Base-by-base conservation (phyloP, 495 filamentous ascomycete genomes). In the Aspergillus saccharolyticus region DNA sequence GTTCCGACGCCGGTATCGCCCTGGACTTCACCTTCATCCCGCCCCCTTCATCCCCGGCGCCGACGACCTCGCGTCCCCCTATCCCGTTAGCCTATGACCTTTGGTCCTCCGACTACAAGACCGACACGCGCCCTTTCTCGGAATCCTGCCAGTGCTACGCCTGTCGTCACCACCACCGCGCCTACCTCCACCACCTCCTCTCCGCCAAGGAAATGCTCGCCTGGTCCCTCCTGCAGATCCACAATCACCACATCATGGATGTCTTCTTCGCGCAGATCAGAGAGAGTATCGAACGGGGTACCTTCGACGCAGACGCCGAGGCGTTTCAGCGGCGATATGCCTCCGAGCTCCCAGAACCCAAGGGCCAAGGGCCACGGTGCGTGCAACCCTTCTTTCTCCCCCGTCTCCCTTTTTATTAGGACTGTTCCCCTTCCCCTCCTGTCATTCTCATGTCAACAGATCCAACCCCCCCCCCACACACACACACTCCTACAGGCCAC, bases 161-260 rank as follows among this genome's bases (percentile, higher is more conserved):
- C 18, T 98, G 94, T 77, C 83, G 75, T 1, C 79, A 80, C 14
- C 95, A 98, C 69, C 90, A 96, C 70, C 76, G 84, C 6, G 93
- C 95, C 1, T 97, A 87, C 71, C 61, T 97, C 30, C 86, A 90
- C 57, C 95, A 98, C 66, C 80, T 98, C 5, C 80, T 98, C 4
- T 69, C 77, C 16, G 90, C 94, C 0, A 92, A 91, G 62, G 94
- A 98, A 70, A 97, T 98, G 95, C 84, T 96, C 2, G 93, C 84
- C 21, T 98, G 94, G 94, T 88, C 89, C 2, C 78, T 98, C 15
- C 74, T 98, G 22, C 92, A 96, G 68, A 78, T 96, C 14, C 94
- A 98, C 72, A 98, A 98, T 67, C 81, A 89, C 62, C 78, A 85
- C 25, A 71, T 88, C 2, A 67, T 96, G 47, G 78, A 84, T 52